Percentiles rank a stretch among this genome's conserved stretches.
Evolutionary conservation across 2,329 filamentous ascomycete species (phyloP).

Genomic region (Teratosphaeria nubilosa): DNA sequence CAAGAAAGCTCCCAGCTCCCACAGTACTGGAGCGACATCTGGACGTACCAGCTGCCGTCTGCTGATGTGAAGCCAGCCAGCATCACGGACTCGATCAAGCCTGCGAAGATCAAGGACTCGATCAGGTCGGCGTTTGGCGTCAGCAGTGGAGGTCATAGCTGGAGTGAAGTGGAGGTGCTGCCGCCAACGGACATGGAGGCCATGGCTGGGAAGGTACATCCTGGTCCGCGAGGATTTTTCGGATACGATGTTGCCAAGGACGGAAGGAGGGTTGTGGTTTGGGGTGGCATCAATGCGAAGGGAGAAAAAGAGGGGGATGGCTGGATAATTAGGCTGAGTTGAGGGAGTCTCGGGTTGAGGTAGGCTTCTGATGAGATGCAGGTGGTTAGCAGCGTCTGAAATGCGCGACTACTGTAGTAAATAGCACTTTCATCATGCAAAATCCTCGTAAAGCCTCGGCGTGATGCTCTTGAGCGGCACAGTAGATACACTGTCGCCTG

Average conservation of each 20-base stretch:
- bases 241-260: constrained; percentile 30
- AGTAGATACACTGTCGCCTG: too few relatives aligned
- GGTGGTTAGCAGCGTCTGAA: too few relatives aligned
- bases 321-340: constrained; percentile 33
- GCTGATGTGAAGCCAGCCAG: constrained; percentile 16
- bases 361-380: neutral
- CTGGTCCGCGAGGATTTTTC: constrained; percentile 33
- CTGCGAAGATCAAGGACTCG: constrained; percentile 35
- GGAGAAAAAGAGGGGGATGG: constrained; percentile 35
- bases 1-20: constrained; percentile 1
- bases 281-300: constrained; percentile 35
- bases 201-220: constrained; percentile 34
- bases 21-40: constrained; percentile 31
- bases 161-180: constrained; percentile 33
- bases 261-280: constrained; percentile 29
- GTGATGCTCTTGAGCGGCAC: too few relatives aligned
- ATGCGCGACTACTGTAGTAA: too few relatives aligned
- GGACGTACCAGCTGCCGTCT: constrained; percentile 35
- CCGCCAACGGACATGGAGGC: constrained; percentile 24
- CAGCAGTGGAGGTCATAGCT: constrained; percentile 31
- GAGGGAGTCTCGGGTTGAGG: neutral
- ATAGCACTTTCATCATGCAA: too few relatives aligned
- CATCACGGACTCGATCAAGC: constrained; percentile 25
- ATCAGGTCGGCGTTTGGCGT: constrained; percentile 32
- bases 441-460: too few relatives aligned